A percentile compares a stretch with the other conserved stretches of the same genome.
These are phyloP conservation scores for Aspergillus olivimuriae DNA, from an alignment of 495 filamentous ascomycete genomes.

Conservation along the genomic window DNA sequence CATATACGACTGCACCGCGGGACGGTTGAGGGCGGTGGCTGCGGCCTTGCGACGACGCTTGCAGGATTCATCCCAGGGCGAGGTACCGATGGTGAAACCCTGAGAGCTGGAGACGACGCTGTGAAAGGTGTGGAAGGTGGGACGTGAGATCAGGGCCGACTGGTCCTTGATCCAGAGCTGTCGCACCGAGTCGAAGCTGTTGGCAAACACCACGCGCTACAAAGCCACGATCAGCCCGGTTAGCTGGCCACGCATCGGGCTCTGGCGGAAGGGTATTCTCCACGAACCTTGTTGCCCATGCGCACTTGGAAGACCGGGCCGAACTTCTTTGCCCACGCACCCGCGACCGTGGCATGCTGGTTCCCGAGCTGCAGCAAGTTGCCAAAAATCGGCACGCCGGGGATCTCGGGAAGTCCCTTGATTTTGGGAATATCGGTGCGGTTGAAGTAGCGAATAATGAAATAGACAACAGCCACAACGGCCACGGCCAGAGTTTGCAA, in stretches of 20 bases:
- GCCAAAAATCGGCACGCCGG: conserved; percentile 58
- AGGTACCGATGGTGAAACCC: conserved; percentile 69
- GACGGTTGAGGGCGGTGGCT: conserved; percentile 61
- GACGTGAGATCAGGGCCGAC: conserved; percentile 62
- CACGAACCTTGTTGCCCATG: conserved; percentile 54
- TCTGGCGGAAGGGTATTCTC: too few species aligned
- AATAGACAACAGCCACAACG: conserved; percentile 37
- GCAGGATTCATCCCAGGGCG: conserved; percentile 68
- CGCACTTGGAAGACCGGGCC: conserved; percentile 63
- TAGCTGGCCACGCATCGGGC: too few species aligned
- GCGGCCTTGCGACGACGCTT: conserved; percentile 66
- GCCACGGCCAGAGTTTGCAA: conserved; percentile 39
- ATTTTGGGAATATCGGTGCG: conserved; percentile 56
- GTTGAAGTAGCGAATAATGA: conserved; percentile 49
- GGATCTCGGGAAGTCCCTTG: conserved; percentile 56
- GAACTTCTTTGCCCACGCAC: conserved; percentile 52
- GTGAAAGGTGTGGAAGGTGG: conserved; percentile 67
- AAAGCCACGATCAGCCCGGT: background rate
- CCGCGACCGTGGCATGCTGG: conserved; percentile 47
- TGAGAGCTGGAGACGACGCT: conserved; percentile 62
- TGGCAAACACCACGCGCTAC: conserved; percentile 62
- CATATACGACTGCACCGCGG: conserved; percentile 63
- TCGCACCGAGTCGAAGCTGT: conserved; percentile 60
- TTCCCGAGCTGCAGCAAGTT: conserved; percentile 55
- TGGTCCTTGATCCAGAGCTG: conserved; percentile 69